Evolutionary conservation across 163 green algal genomes (phyloP), one percentile per base, ranked within the genome.

Genomic region (Prototheca wickerhamii): DNA sequence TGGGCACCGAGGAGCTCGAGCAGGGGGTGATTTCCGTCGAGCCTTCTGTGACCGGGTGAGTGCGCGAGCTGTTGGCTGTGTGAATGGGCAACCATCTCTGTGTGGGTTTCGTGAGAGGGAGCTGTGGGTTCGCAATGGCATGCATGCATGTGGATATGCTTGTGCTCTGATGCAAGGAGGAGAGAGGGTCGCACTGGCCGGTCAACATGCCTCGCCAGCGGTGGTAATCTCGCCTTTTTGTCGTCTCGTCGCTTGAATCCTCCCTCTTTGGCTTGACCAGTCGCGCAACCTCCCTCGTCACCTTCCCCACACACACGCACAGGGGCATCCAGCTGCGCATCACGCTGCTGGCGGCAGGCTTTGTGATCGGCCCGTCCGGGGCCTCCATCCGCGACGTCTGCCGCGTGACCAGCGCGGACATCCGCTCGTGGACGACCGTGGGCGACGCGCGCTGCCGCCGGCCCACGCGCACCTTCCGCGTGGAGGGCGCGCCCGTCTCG

Each of bases 271-370:
- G n/a, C n/a, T n/a, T n/a, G n/a, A n/a, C n/a, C n/a, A n/a, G n/a
- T n/a, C n/a, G n/a, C n/a, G n/a, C n/a, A n/a, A n/a, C n/a, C 40
- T 23, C 40, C 12, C 40, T 49, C 15, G 40, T 23, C 40, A 10
- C 40, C 12, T 23, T 15, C 40, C 12, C 12, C 40, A 10, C 40
- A 49, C 40, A 15, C 40, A 49, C 40, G 10, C 15, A 15, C 40
- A 49, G 40, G 12, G 51, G 51, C 8, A 34, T 58, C 7, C 26
- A 37, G 3, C 51, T 58, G 26, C 25, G 26, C 26, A 35, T 96
- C 59, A 95, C 87, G 2, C 80, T 96, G 8, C 87, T 96, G 57
- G 90, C 89, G 2, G 87, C 90, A 23, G 89, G 89, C 37, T 96
- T 96, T 58, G 74, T 95, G 32, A 94, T 95, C 40, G 87, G 87